A percentile compares a stretch with the other conserved stretches of the same genome.
phyloP scores from a whole-genome alignment of 1,284 basidiomycete species.

The Pascua sp. region DNA sequence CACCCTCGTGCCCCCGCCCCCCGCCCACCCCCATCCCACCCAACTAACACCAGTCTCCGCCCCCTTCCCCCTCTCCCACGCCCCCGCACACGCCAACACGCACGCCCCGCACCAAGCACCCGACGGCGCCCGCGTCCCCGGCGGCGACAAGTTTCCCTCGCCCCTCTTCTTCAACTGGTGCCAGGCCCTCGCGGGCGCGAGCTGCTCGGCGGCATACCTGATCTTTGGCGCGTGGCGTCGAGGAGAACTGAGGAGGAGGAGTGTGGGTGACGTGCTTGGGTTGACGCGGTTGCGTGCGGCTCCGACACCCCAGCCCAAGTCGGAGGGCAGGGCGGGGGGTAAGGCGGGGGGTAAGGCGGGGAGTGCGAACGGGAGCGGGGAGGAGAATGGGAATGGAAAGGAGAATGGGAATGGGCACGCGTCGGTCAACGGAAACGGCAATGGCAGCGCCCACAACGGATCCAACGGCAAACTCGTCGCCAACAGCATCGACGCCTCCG shows the following conservation, averaged over 20 bases:
- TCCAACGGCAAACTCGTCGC: conserved; percentile 25
- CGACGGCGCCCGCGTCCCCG: neutral
- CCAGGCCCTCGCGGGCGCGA: conserved; percentile 75
- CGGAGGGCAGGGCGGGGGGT: neutral
- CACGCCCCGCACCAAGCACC: neutral
- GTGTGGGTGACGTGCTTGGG: conserved; percentile 24
- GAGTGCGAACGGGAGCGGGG: neutral
- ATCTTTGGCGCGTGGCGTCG: conserved; percentile 49
- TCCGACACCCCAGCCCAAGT: too few relatives aligned
- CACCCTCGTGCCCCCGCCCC: too few relatives aligned
- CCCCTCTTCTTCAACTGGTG: conserved; percentile 81
- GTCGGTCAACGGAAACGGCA: neutral
- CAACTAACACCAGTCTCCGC: conserved; percentile 3
- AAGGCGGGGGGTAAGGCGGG: neutral
- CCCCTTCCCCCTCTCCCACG: neutral
- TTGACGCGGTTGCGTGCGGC: conserved; percentile 18
- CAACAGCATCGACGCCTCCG: conserved; percentile 13
- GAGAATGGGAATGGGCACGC: too few relatives aligned
- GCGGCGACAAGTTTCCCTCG: conserved; percentile 67
- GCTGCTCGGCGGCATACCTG: conserved; percentile 77
- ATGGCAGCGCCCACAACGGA: conserved; percentile 26
- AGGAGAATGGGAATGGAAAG: neutral
- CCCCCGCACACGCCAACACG: conserved; percentile 1
- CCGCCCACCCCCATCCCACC: neutral
- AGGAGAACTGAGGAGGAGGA: neutral